Evolutionary conservation across 495 filamentous ascomycete species (phyloP).

Genomic region (Neurospora discreta): DNA sequence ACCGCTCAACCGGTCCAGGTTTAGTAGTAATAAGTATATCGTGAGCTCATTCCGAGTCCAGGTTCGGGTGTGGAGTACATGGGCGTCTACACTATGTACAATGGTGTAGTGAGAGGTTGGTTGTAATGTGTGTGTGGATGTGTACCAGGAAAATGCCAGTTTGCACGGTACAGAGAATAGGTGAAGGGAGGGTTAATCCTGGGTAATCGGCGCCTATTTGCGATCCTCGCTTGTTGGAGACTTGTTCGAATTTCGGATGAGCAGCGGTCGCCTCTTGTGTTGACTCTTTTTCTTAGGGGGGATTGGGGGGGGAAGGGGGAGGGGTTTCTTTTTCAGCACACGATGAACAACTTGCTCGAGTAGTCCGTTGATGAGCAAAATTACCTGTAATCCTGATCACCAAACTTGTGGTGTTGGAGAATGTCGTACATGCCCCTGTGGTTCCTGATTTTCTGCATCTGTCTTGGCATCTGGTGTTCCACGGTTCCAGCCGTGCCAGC

Average conservation of each 20-base stretch:
- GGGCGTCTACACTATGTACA: background rate
- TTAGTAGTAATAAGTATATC: background rate
- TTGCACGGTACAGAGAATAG: background rate
- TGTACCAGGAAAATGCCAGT: background rate
- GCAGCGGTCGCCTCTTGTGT: background rate
- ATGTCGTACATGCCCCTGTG: background rate
- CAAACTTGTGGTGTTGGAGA: background rate
- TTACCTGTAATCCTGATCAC: background rate
- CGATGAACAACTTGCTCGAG: background rate
- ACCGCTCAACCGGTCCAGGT: background rate
- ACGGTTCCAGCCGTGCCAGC: background rate
- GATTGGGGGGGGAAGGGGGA: no score
- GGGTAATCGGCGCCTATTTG: background rate
- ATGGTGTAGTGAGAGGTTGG: background rate
- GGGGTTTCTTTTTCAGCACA: background rate
- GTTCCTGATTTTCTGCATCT: background rate
- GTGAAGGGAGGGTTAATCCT: background rate
- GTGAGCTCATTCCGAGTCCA: background rate
- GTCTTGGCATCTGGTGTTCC: background rate
- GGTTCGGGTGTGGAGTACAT: background rate
- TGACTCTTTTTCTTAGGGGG: no score
- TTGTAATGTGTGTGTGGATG: background rate
- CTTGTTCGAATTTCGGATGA: background rate
- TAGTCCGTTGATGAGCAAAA: background rate
- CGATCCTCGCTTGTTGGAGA: background rate